Conservation (phyloP, 2,329 filamentous ascomycete species). For the Fusarium sp. region DNA sequence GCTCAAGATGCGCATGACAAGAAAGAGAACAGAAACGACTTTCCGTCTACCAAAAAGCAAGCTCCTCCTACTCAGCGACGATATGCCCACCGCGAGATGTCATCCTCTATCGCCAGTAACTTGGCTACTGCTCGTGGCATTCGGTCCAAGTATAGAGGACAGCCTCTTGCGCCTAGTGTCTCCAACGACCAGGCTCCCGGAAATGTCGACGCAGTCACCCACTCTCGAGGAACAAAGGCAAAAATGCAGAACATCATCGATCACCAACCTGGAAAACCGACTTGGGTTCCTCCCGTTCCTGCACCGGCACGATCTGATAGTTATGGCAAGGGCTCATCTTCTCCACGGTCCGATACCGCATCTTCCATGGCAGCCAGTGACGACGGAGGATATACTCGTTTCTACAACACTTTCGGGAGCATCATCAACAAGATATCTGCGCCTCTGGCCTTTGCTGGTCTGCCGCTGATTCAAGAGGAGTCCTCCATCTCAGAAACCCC, state of each 20-base stretch:
- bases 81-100: slow-evolving; percentile 76
- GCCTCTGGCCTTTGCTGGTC: slow-evolving; percentile 90
- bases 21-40: slow-evolving; percentile 37
- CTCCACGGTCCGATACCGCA: slow-evolving; percentile 48
- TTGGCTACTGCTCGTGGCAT: slow-evolving; percentile 90
- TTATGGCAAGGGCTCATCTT: slow-evolving; percentile 45
- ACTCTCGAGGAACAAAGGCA: slow-evolving; percentile 64
- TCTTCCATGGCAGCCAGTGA: slow-evolving; percentile 47
- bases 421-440: slow-evolving; percentile 92
- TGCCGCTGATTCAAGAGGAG: slow-evolving; percentile 79
- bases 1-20: slow-evolving; percentile 44
- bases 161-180: slow-evolving; percentile 79
- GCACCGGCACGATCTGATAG: slow-evolving; percentile 46
- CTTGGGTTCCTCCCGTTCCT: slow-evolving; percentile 64
- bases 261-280: slow-evolving; percentile 65
- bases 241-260: slow-evolving; percentile 72
- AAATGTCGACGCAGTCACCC: slow-evolving; percentile 72
- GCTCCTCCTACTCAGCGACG: slow-evolving; percentile 60
- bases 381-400: slow-evolving; percentile 89
- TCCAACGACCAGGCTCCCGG: slow-evolving; percentile 82
- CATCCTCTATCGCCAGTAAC: slow-evolving; percentile 90
- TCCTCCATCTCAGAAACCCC: slow-evolving; percentile 50
- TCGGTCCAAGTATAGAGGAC: slow-evolving; percentile 72
- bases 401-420: slow-evolving; percentile 92
- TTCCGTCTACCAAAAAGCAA: slow-evolving; percentile 50